phyloP scores from a whole-genome alignment of 2,329 filamentous ascomycete genomes.

The Plenodomus tracheiphilus region DNA sequence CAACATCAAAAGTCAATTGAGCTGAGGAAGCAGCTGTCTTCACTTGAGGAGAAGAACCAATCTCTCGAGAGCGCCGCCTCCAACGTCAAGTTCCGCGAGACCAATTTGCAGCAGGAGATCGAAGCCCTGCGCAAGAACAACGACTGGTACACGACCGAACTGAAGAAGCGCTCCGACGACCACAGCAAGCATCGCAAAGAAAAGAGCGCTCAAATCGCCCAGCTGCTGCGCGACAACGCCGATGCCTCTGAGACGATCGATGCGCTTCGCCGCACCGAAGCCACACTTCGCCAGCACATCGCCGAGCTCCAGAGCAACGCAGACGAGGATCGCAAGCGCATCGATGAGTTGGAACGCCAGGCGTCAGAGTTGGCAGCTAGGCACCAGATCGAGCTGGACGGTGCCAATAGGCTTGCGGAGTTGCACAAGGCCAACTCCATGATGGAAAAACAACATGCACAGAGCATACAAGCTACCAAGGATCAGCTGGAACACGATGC shows the following conservation, averaged over 20 bases:
- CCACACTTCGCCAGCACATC: conserved; percentile 76
- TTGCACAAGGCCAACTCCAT: conserved; percentile 76
- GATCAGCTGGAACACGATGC: conserved; percentile 69
- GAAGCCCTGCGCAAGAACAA: conserved; percentile 86
- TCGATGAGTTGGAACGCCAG: conserved; percentile 84
- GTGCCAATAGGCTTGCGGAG: conserved; percentile 77
- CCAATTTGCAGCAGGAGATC: conserved; percentile 86
- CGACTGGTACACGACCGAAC: conserved; percentile 89
- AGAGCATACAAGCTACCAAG: conserved; percentile 67
- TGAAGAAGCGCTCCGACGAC: conserved; percentile 87
- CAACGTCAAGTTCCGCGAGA: conserved; percentile 86
- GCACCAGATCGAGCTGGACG: conserved; percentile 84
- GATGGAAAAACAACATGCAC: conserved; percentile 70
- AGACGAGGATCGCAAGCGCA: conserved; percentile 78
- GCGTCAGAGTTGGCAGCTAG: conserved; percentile 81
- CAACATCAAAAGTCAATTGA: conserved; percentile 88
- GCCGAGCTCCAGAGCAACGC: conserved; percentile 84
- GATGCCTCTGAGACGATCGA: conserved; percentile 79
- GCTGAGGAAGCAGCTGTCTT: conserved; percentile 78
- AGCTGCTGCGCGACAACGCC: conserved; percentile 85
- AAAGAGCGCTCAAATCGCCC: conserved; percentile 85
- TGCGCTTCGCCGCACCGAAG: conserved; percentile 76
- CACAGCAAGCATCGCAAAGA: conserved; percentile 91
- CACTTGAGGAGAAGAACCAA: conserved; percentile 82
- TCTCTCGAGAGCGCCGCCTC: conserved; percentile 77